Evolutionary conservation across 2,329 filamentous ascomycete species (phyloP).

Genomic region (Metarhizium robertsii): DNA sequence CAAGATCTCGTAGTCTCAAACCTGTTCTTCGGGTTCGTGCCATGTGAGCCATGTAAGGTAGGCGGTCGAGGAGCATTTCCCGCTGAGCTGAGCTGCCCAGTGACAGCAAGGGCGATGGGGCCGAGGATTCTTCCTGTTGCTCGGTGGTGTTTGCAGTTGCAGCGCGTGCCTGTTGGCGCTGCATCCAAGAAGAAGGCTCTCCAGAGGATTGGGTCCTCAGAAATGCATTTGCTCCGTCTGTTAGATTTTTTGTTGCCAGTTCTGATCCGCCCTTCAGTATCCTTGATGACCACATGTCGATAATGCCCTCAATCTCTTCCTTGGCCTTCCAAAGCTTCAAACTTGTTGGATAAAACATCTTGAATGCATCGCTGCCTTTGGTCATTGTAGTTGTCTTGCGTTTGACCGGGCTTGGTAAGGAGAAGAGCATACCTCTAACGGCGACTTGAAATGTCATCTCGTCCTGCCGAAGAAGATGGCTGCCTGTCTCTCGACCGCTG

Average conservation of each 20-base stretch:
- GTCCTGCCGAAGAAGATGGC: conserved; percentile 77
- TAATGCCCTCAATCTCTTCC: conserved; percentile 68
- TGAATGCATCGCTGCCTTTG: conserved; percentile 55
- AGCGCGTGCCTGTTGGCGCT: conserved; percentile 18
- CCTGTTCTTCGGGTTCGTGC: conserved; percentile 31
- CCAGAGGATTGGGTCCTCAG: conserved; percentile 28
- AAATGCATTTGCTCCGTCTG: conserved; percentile 39
- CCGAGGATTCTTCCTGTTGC: conserved; percentile 11
- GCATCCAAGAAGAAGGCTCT: conserved; percentile 23
- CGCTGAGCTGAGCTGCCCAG: conserved; percentile 57
- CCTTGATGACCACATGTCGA: conserved; percentile 60
- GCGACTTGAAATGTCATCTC: conserved; percentile 91
- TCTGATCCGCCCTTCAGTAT: conserved; percentile 45
- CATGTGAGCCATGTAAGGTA: conserved; percentile 78
- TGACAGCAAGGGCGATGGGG: conserved; percentile 37
- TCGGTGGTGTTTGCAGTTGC: conserved; percentile 8
- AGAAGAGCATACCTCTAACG: conserved; percentile 77
- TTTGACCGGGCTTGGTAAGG: conserved; percentile 78
- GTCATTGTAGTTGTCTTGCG: conserved; percentile 40
- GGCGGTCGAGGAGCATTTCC: conserved; percentile 72
- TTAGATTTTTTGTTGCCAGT: conserved; percentile 27
- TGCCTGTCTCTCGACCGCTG: conserved; percentile 45
- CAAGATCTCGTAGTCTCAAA: conserved; percentile 47
- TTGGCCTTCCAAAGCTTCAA: conserved; percentile 74
- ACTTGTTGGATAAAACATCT: conserved; percentile 87